Conservation (phyloP, 1,284 basidiomycete genomes). For the Fomitopsis palustris region DNA sequence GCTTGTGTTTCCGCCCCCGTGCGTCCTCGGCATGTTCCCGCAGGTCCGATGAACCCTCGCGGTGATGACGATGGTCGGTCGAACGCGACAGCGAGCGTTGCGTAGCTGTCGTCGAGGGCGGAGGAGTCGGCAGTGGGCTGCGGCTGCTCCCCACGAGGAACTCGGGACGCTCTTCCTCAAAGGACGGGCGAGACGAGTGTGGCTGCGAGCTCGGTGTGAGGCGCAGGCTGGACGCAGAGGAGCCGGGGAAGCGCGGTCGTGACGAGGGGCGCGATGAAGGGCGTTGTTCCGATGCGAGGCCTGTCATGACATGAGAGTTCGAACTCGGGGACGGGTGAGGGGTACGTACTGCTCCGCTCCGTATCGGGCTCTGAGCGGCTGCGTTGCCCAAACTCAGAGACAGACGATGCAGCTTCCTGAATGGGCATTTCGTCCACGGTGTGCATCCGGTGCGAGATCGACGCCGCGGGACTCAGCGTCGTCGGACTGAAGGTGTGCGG, state of each 20-base stretch:
- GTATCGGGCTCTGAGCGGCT: conserved; percentile 13
- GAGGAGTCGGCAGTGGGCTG: conserved; percentile 10
- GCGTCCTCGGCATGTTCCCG: conserved; percentile 17
- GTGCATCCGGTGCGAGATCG: conserved; percentile 19
- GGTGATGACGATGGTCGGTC: conserved; percentile 7
- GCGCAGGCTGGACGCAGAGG: conserved; percentile 16
- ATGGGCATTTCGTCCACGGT: conserved; percentile 19
- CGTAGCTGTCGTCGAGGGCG: not conserved
- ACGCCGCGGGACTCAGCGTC: conserved; percentile 16
- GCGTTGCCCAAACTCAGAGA: conserved; percentile 19
- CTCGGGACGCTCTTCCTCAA: conserved; percentile 25
- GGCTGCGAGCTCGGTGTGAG: conserved; percentile 14
- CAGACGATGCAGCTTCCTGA: conserved; percentile 10
- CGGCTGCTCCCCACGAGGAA: conserved; percentile 23
- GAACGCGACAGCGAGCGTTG: conserved; percentile 12
- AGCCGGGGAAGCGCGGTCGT: conserved; percentile 11
- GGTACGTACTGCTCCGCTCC: conserved; percentile 19
- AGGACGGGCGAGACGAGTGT: conserved; percentile 27
- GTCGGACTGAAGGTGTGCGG: conserved; percentile 8
- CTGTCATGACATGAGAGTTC: not conserved
- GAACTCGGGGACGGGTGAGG: not conserved
- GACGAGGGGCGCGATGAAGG: conserved; percentile 5
- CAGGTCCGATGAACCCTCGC: conserved; percentile 13
- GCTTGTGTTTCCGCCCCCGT: conserved; percentile 34
- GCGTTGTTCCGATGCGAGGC: conserved; percentile 4